phyloP scores from a whole-genome alignment of 2,329 filamentous ascomycete genomes.

The Clarireedia hainanense region DNA sequence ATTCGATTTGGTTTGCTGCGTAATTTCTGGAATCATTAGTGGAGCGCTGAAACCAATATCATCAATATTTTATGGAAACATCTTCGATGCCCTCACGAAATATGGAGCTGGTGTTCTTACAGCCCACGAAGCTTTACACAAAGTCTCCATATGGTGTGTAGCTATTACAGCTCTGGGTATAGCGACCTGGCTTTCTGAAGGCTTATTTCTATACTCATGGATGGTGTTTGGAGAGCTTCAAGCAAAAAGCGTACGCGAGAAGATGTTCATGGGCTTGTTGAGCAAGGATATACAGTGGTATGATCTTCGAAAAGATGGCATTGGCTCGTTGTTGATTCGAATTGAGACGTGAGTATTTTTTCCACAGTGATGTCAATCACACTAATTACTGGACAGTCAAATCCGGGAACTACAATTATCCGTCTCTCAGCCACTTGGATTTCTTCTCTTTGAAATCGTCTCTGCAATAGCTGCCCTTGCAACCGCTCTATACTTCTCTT shows the following conservation, averaged over 20 bases:
- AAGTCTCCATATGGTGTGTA: slow-evolving; percentile 52
- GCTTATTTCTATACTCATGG: slow-evolving; percentile 62
- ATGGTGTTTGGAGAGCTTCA: slow-evolving; percentile 75
- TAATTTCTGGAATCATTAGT: slow-evolving; percentile 48
- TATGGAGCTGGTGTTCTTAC: slow-evolving; percentile 51
- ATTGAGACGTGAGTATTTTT: slow-evolving; percentile 58
- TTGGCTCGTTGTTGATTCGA: slow-evolving; percentile 61
- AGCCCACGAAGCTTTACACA: slow-evolving; percentile 42
- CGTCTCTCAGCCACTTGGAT: slow-evolving; percentile 71
- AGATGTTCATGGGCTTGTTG: slow-evolving; percentile 62
- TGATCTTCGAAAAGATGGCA: slow-evolving; percentile 63
- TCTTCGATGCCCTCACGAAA: slow-evolving; percentile 64
- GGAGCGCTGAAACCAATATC: slow-evolving; percentile 58
- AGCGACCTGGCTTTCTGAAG: slow-evolving; percentile 59
- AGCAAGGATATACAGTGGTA: slow-evolving; percentile 75
- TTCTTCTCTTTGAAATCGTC: slow-evolving; percentile 55
- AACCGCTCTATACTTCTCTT: slow-evolving; percentile 72
- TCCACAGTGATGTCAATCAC: not conserved
- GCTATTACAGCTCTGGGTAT: slow-evolving; percentile 56
- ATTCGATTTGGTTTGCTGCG: slow-evolving; percentile 43
- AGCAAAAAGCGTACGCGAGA: slow-evolving; percentile 54
- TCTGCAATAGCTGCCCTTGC: slow-evolving; percentile 57
- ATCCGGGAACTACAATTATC: slow-evolving; percentile 74
- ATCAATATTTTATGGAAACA: slow-evolving; percentile 62
- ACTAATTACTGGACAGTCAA: slow-evolving; percentile 47